Percentiles rank a stretch among this genome's conserved stretches.
phyloP scores from a whole-genome alignment of 441 rosid genomes.

The Kokia cookei region DNA sequence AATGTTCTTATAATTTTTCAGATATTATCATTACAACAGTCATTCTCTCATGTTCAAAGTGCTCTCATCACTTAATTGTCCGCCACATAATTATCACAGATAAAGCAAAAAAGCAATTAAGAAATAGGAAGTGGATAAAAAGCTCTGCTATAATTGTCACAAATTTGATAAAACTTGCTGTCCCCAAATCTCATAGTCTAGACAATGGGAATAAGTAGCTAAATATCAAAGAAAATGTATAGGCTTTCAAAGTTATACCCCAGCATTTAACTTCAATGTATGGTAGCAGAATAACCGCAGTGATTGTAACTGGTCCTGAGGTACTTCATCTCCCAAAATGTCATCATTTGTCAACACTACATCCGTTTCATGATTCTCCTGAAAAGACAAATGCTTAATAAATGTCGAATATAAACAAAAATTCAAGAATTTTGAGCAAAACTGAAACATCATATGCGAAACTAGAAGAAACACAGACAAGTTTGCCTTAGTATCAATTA shows the following conservation, averaged over 20 bases:
- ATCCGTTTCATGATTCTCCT: conserved; percentile 61
- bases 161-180: neutral
- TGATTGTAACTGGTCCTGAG: conserved; percentile 63
- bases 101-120: neutral
- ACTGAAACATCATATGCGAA: neutral
- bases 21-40: neutral
- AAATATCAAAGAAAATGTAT: neutral
- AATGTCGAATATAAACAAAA: neutral
- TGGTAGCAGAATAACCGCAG: conserved; percentile 69
- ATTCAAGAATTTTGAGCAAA: conserved; percentile 4
- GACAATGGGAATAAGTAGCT: neutral
- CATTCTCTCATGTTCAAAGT: neutral
- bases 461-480: neutral
- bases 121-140: neutral
- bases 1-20: neutral
- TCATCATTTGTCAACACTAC: conserved; percentile 89
- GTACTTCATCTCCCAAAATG: conserved; percentile 94
- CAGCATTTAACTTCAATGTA: conserved; percentile 57
- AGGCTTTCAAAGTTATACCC: conserved; percentile 42
- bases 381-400: conserved; percentile 16
- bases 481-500: neutral
- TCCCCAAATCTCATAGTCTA: neutral
- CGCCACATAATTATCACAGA: neutral
- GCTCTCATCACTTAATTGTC: neutral
- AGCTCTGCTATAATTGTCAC: neutral